phyloP scores from a whole-genome alignment of 768 basidiomycete genomes.

The Suillus sp. region DNA sequence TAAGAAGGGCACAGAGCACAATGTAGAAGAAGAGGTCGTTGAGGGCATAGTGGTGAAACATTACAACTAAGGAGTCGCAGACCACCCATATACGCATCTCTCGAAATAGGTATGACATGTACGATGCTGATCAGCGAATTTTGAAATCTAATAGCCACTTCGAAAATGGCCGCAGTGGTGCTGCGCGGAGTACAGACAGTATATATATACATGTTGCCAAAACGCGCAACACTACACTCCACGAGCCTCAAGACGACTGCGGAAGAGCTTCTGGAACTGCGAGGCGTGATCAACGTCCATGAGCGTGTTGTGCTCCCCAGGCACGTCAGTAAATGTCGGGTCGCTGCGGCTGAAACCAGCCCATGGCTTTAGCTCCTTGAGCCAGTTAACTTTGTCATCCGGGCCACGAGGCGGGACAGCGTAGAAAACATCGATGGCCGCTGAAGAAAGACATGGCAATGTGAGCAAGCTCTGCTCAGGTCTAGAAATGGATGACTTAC shows the following conservation, averaged over 20 bases:
- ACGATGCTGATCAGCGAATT: not conserved
- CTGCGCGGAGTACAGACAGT: not conserved
- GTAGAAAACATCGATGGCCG: constrained; percentile 29
- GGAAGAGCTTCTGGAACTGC: constrained; percentile 33
- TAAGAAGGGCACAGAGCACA: constrained; percentile 34
- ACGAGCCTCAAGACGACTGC: constrained; percentile 26
- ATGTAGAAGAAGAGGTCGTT: constrained; percentile 49
- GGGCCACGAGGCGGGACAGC: constrained; percentile 27
- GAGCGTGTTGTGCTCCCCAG: constrained; percentile 32
- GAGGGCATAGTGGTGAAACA: constrained; percentile 49
- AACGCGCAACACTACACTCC: constrained; percentile 20
- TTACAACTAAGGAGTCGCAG: constrained; percentile 39
- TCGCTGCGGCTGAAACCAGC: constrained; percentile 25
- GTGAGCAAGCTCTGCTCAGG: not conserved
- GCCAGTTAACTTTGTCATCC: constrained; percentile 30
- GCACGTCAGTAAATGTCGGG: constrained; percentile 27
- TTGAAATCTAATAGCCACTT: not conserved
- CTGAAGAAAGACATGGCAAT: constrained; percentile 11
- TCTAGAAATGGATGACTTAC: constrained; percentile 19
- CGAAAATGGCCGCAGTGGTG: not conserved
- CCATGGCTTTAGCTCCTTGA: constrained; percentile 33
- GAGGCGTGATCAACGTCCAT: constrained; percentile 36
- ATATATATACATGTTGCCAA: not conserved
- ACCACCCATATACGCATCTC: not conserved
- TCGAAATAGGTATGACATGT: not conserved